Conservation (phyloP, 2,329 filamentous ascomycete genomes). For the Stachybotrys elegans region DNA sequence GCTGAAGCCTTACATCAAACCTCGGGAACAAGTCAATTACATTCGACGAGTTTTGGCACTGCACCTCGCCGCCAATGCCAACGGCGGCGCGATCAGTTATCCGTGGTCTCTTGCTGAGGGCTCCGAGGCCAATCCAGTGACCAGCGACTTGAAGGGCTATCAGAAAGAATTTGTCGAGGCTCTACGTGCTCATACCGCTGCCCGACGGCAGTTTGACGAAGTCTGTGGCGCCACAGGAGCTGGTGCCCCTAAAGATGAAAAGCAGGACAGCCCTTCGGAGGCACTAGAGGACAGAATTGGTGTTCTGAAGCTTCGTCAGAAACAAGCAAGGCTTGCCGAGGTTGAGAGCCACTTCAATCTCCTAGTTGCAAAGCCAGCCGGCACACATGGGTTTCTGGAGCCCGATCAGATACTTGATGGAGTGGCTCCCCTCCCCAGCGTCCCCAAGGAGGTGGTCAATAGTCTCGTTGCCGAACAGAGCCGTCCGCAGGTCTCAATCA, state of each 20-base stretch:
- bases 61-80: slow-evolving; percentile 44
- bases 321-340: slow-evolving; percentile 43
- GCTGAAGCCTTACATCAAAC: slow-evolving; percentile 49
- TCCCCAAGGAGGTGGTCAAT: slow-evolving; percentile 48
- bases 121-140: slow-evolving; percentile 26
- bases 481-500: slow-evolving; percentile 34
- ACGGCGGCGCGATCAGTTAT: slow-evolving; percentile 34
- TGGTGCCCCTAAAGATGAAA: too few relatives aligned
- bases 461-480: slow-evolving; percentile 40
- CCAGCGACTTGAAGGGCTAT: slow-evolving; percentile 37
- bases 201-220: slow-evolving; percentile 41
- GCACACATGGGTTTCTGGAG: slow-evolving; percentile 44
- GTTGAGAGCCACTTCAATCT: slow-evolving; percentile 47
- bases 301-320: slow-evolving; percentile 46
- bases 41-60: slow-evolving; percentile 51
- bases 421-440: slow-evolving; percentile 37
- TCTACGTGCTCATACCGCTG: slow-evolving; percentile 45
- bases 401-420: slow-evolving; percentile 41
- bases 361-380: slow-evolving; percentile 47
- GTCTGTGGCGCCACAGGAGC: too few relatives aligned
- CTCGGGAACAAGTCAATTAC: slow-evolving; percentile 51
- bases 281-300: slow-evolving; percentile 47
- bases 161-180: slow-evolving; percentile 53
- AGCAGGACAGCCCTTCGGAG: too few relatives aligned
- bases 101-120: slow-evolving; percentile 45